Evolutionary conservation across 2,329 filamentous ascomycete genomes (phyloP).

Genomic region (Botrytis aclada): DNA sequence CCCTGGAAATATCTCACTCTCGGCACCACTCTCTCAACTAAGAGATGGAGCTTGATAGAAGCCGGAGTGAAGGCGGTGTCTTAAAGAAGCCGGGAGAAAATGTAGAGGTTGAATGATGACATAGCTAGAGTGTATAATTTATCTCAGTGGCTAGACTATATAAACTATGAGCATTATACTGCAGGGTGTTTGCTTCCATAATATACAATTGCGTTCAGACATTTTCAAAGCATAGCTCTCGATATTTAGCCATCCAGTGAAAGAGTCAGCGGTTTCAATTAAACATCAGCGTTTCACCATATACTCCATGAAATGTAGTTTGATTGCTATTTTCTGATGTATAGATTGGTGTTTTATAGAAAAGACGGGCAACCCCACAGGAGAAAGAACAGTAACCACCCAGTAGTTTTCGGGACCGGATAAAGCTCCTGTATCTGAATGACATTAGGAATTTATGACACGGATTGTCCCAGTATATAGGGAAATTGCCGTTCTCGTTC

Average conservation of each 20-base stretch:
- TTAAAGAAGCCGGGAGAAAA: not conserved
- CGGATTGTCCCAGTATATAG: not conserved
- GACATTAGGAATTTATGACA: not conserved
- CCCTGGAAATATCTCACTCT: conserved; percentile 4
- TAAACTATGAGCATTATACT: not conserved
- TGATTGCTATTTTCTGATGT: not conserved
- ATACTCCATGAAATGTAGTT: not conserved
- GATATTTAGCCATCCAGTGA: not conserved
- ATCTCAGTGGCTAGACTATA: not conserved
- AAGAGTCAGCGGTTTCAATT: not conserved
- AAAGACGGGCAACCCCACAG: not conserved
- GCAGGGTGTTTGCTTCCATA: not conserved
- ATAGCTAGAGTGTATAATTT: not conserved
- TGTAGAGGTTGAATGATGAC: not conserved
- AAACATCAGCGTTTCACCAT: not conserved
- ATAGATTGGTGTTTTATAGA: not conserved
- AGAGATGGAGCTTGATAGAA: not conserved
- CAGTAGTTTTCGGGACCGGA: not conserved
- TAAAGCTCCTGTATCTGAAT: not conserved
- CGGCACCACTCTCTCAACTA: not conserved
- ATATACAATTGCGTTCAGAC: not conserved
- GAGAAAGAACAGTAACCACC: not conserved
- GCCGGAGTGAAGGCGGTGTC: not conserved
- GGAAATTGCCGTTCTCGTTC: not conserved
- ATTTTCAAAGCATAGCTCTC: not conserved